Percentiles rank a stretch among this genome's conserved stretches.
phyloP scores from a whole-genome alignment of 1,284 basidiomycete genomes.

The Neotropicomus parvogracilis region DNA sequence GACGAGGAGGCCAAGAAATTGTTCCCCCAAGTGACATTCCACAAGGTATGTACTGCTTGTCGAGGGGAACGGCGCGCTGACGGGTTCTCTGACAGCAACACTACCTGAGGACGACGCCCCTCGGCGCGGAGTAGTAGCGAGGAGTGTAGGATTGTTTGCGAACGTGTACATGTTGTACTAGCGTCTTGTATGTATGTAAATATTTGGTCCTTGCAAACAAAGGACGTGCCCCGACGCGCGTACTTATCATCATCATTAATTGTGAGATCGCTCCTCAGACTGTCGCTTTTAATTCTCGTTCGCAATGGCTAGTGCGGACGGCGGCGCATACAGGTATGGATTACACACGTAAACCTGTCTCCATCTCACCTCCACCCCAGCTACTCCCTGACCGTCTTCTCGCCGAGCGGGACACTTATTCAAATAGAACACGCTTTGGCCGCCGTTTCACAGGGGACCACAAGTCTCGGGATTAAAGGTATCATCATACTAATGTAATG shows the following conservation, averaged over 20 bases:
- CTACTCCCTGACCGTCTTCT: constrained; percentile 99
- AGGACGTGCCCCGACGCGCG: constrained; percentile 33
- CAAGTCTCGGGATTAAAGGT: constrained; percentile 99
- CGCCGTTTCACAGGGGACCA: constrained; percentile 94
- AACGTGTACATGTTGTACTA: no score
- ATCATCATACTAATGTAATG: constrained; percentile 26
- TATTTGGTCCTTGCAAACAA: constrained; percentile 22
- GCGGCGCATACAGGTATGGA: constrained; percentile 75
- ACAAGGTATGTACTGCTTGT: constrained; percentile 49
- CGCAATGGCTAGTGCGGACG: constrained; percentile 67
- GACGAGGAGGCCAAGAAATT: constrained; percentile 87
- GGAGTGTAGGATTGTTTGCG: no score
- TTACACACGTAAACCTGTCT: constrained; percentile 17
- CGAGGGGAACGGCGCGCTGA: constrained; percentile 8
- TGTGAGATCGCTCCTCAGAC: constrained; percentile 22
- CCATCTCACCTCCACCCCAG: constrained; percentile 44
- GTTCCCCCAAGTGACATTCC: constrained; percentile 72
- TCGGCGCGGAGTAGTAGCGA: constrained; percentile 38
- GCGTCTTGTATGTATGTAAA: constrained; percentile 21
- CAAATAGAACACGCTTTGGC: constrained; percentile 99
- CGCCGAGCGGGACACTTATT: constrained; percentile 95
- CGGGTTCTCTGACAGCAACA: constrained; percentile 41
- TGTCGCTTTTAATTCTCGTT: constrained; percentile 21
- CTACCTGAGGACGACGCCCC: constrained; percentile 74
- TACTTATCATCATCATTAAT: constrained; percentile 18